phyloP scores from a whole-genome alignment of 164 flowering plant species.

The Chimonanthus praecox region DNA sequence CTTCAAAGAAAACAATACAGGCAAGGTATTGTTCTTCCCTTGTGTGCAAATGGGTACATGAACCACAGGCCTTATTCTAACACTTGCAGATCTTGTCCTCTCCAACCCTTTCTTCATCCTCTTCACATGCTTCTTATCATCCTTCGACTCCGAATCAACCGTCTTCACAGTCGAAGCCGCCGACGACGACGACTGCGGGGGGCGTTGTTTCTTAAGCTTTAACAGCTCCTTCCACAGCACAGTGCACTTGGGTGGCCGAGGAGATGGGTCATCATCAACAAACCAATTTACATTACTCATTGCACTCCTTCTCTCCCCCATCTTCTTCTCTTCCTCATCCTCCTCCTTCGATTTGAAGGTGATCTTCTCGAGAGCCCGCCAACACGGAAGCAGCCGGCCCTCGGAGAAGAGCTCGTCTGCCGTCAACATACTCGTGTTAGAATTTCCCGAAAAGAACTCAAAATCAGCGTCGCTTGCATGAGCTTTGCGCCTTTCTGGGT shows the following conservation, averaged over 20 bases:
- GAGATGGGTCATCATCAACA: slow-evolving; percentile 88
- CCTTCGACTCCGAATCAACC: slow-evolving; percentile 15
- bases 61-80: slow-evolving; percentile 72
- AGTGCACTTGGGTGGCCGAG: slow-evolving; percentile 92
- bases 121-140: slow-evolving; percentile 39
- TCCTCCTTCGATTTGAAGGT: slow-evolving; percentile 31
- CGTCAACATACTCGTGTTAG: slow-evolving; percentile 35
- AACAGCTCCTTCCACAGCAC: slow-evolving; percentile 89
- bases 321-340: slow-evolving; percentile 10
- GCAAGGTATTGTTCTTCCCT: slow-evolving; percentile 40
- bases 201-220: slow-evolving; percentile 65
- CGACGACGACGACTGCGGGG: slow-evolving; percentile 50
- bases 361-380: slow-evolving; percentile 49
- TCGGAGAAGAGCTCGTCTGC: slow-evolving; percentile 88
- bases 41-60: slow-evolving; percentile 68
- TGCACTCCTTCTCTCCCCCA: slow-evolving; percentile 19
- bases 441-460: slow-evolving; percentile 61
- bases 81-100: slow-evolving; percentile 74
- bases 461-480: slow-evolving; percentile 40
- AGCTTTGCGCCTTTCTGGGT: slow-evolving; percentile 16
- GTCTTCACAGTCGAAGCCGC: not conserved
- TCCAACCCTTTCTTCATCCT: slow-evolving; percentile 68
- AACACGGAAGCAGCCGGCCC: slow-evolving; percentile 77
- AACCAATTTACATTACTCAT: slow-evolving; percentile 48
- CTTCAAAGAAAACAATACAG: slow-evolving; percentile 66